phyloP scores from a whole-genome alignment of 1,284 basidiomycete species.

The Gomphus bonarii region DNA sequence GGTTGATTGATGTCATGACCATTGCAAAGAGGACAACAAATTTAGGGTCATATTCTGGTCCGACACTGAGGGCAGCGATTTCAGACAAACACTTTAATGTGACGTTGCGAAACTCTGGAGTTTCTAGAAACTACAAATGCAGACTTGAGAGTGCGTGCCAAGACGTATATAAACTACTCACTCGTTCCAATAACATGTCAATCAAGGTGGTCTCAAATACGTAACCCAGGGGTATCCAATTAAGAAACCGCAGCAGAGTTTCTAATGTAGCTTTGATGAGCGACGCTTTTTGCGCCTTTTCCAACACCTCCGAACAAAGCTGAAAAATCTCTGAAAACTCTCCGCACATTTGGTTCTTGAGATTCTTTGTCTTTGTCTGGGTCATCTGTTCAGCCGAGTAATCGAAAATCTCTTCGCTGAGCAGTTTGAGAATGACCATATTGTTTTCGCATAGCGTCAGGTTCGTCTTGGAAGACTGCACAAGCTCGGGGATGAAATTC shows the following conservation, averaged over 20 bases:
- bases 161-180: conserved; percentile 18
- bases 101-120: conserved; percentile 53
- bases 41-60: conserved; percentile 51
- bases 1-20: conserved; percentile 47
- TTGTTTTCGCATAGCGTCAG: conserved; percentile 59
- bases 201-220: conserved; percentile 58
- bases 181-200: conserved; percentile 40
- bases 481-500: conserved; percentile 53
- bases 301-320: conserved; percentile 47
- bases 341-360: conserved; percentile 49
- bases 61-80: conserved; percentile 46
- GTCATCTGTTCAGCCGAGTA: conserved; percentile 59
- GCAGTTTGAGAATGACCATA: conserved; percentile 53
- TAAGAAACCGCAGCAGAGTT: conserved; percentile 50
- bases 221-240: conserved; percentile 59
- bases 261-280: conserved; percentile 53
- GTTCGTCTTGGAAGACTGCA: conserved; percentile 47
- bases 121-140: conserved; percentile 41
- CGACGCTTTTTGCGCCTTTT: conserved; percentile 49
- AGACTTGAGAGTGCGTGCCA: not conserved
- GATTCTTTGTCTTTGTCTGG: conserved; percentile 50
- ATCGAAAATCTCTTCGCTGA: conserved; percentile 60
- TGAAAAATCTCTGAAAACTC: conserved; percentile 44
- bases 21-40: conserved; percentile 55
- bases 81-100: conserved; percentile 55